Base-by-base conservation (phyloP, 2,329 filamentous ascomycete genomes). In the Harringtonia lauricola region DNA sequence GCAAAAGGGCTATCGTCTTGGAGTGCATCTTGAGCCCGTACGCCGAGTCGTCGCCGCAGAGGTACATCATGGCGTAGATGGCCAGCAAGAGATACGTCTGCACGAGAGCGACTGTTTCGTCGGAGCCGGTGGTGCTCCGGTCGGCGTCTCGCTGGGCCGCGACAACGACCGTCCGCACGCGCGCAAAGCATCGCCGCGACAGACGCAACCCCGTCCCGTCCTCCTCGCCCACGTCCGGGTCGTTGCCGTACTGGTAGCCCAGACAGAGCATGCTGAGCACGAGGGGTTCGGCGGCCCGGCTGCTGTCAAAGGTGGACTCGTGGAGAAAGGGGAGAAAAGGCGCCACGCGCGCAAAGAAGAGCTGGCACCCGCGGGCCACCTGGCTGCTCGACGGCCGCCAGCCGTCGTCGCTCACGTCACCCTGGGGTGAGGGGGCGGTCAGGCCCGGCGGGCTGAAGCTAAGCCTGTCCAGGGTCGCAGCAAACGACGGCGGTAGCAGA, bases 61-160 rank as follows among this genome's bases (percentile, higher is more conserved):
- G 55, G 43, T 65, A 66, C 55, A 67, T 60, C 56, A 66, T 66
- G n/a, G 63, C 57, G 41, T 55, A 65, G 8, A 66, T 59, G 40
- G 67, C 56, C 2, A 67, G 57, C 8, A 68, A 50, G 2, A 66
- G 44, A 24, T 63, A 63, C 3, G 61, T 51, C 44, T 68, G 65
- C 0, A 67, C 55, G 14, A 61, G 46, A 6, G 51, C 42, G 8
- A 61, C 47, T 14, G 52, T 54, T 3, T 57, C 39, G 10, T 43
- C 30, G 15, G 45, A 28, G 33, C 47, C n/a, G n/a, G n/a, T n/a
- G n/a, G n/a, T n/a, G n/a, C n/a, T n/a, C n/a, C n/a, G 46, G 5
- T 52, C 45, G 30, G 58, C 51, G 3, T 52, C 48, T 7, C 52
- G 46, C 37, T 60, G 53, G 3, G 51, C 49, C 3, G 49, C 46